Evolutionary conservation across 225 moss, liverwort and hornwort genomes (phyloP).

Genomic region (Physcomitrellopsis africana): DNA sequence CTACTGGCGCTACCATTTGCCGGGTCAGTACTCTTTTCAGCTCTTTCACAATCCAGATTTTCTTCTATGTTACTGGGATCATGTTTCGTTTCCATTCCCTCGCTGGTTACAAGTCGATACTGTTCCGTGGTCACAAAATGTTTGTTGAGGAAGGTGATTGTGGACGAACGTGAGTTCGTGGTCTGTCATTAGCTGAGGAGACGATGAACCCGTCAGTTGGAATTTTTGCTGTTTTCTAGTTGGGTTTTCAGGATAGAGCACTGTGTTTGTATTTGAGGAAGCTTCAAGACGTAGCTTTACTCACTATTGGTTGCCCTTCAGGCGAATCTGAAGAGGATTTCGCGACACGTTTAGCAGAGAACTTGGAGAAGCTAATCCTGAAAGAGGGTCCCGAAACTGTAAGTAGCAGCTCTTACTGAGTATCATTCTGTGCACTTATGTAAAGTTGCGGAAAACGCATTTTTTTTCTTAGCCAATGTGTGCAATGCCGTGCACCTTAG

Average conservation of each 20-base stretch:
- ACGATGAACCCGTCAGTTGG: not conserved
- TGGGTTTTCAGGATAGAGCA: conserved; percentile 1
- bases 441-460: conserved; percentile 1
- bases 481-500: not conserved
- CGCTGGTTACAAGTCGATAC: not conserved
- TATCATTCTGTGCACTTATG: not conserved
- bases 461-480: not conserved
- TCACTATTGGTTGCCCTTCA: conserved; percentile 31
- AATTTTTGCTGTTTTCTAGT: not conserved
- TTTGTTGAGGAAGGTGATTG: not conserved
- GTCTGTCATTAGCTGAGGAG: not conserved
- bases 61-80: not conserved
- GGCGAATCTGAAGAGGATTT: conserved; percentile 98
- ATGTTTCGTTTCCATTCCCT: not conserved
- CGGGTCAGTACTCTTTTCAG: conserved; percentile 56
- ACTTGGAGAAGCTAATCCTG: conserved; percentile 88
- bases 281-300: not conserved
- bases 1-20: conserved; percentile 92
- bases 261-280: conserved; percentile 2
- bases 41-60: conserved; percentile 3
- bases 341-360: conserved; percentile 86
- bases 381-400: conserved; percentile 96
- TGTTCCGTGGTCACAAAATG: not conserved
- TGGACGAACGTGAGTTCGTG: not conserved
- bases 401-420: conserved; percentile 32